phyloP scores from a whole-genome alignment of 352 stramenopile species.

The Peronospora belbahrii region DNA sequence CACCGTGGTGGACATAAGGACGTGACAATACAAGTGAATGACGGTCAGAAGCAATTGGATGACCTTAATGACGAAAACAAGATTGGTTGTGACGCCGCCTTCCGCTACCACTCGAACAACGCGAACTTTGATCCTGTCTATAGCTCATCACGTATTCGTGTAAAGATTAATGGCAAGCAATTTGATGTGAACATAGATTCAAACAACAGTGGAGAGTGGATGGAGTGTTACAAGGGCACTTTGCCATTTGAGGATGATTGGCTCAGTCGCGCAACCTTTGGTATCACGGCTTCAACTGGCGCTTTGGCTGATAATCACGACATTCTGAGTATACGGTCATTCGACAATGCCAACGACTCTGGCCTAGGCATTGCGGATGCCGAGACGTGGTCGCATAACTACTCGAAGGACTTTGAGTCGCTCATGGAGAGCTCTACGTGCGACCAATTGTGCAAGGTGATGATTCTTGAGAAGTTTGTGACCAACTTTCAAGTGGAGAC shows the following conservation, averaged over 20 bases:
- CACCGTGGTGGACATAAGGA: conserved; percentile 75
- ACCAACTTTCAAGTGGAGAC: conserved; percentile 77
- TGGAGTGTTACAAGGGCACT: conserved; percentile 52
- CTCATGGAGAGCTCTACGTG: conserved; percentile 52
- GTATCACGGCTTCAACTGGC: conserved; percentile 69
- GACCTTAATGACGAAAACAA: conserved; percentile 65
- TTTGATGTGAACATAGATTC: conserved; percentile 61
- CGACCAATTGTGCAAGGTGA: conserved; percentile 77
- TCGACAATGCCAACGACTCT: conserved; percentile 52
- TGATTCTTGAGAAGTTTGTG: conserved; percentile 74
- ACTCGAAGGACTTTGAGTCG: conserved; percentile 73
- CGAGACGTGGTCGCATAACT: conserved; percentile 75
- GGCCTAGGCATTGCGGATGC: conserved; percentile 48
- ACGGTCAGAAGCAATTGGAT: conserved; percentile 63
- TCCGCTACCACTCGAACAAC: conserved; percentile 69
- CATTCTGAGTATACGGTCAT: conserved; percentile 55
- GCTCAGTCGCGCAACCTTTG: conserved; percentile 53
- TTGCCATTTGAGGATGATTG: conserved; percentile 63
- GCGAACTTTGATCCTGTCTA: conserved; percentile 65
- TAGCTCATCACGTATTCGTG: conserved; percentile 53
- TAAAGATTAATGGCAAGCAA: conserved; percentile 49
- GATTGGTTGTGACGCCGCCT: conserved; percentile 63
- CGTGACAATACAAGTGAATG: conserved; percentile 71
- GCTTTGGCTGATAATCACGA: conserved; percentile 81
- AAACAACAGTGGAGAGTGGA: conserved; percentile 46